Conservation (phyloP, 441 rosid species). For the Pelargonium citronellum region DNA sequence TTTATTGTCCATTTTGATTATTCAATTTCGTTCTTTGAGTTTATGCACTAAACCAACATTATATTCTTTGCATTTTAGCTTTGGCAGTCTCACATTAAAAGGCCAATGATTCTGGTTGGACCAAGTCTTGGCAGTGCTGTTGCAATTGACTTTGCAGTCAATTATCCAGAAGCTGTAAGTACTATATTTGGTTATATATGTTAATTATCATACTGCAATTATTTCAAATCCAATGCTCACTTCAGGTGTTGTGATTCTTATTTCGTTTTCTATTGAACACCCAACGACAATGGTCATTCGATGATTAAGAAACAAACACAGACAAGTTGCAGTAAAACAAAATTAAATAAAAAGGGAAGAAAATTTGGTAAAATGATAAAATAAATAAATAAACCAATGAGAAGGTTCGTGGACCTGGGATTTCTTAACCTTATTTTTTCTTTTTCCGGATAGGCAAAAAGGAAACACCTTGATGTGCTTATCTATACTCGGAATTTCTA, state of each 20-base stretch:
- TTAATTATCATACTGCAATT: neutral
- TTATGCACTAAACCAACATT: neutral
- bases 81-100: slow-evolving; percentile 73
- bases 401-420: neutral
- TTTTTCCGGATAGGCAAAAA: no score
- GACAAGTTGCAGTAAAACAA: no score
- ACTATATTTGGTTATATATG: slow-evolving; percentile 12
- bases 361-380: no score
- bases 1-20: neutral
- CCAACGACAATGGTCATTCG: neutral
- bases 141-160: slow-evolving; percentile 71
- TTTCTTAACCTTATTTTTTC: no score
- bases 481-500: neutral
- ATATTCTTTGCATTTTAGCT: slow-evolving; percentile 38
- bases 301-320: no score
- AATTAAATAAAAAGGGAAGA: no score
- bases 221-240: neutral
- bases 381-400: neutral
- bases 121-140: slow-evolving; percentile 96
- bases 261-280: neutral
- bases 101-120: slow-evolving; percentile 77
- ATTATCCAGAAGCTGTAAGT: slow-evolving; percentile 79
- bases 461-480: neutral
- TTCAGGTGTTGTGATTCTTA: neutral
- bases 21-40: neutral